Conservation (phyloP, 495 filamentous ascomycete genomes). For the Cercophora newfieldiana region DNA sequence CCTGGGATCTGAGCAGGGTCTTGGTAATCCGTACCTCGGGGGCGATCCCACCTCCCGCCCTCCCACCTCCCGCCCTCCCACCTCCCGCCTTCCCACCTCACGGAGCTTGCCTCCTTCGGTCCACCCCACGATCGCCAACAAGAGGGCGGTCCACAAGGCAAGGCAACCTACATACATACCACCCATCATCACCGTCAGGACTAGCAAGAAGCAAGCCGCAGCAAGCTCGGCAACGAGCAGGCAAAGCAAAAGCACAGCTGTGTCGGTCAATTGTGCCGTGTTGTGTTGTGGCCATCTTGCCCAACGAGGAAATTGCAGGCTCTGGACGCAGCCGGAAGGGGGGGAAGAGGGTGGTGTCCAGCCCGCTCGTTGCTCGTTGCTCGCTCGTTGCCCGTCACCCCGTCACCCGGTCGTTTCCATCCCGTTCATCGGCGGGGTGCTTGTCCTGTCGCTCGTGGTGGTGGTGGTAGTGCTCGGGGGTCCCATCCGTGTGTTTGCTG, state of each 20-base stretch:
- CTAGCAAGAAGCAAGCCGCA: not conserved
- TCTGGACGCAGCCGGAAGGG: not conserved
- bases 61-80: no score
- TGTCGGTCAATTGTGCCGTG: not conserved
- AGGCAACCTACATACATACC: not conserved
- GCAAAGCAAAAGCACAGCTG: not conserved
- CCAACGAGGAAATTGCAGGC: not conserved
- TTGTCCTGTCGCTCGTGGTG: not conserved
- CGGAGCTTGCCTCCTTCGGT: constrained; percentile 15
- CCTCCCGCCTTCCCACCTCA: constrained; percentile 6
- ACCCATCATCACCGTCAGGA: not conserved
- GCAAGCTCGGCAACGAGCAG: not conserved
- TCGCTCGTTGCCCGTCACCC: constrained; percentile 13
- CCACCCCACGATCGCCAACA: constrained; percentile 22
- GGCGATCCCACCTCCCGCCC: constrained; percentile 21
- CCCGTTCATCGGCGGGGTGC: constrained; percentile 1
- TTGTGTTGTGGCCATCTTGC: not conserved
- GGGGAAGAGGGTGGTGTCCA: constrained; percentile 12
- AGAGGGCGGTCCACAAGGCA: not conserved
- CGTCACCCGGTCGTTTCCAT: constrained; percentile 29
- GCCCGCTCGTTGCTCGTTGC: not conserved
- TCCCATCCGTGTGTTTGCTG: not conserved
- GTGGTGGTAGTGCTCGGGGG: not conserved
- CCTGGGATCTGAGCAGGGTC: constrained; percentile 25
- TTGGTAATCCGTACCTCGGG: constrained; percentile 14